Base-by-base conservation (phyloP, 2,329 filamentous ascomycete species). In the Graphiopsis chlorocephala region DNA sequence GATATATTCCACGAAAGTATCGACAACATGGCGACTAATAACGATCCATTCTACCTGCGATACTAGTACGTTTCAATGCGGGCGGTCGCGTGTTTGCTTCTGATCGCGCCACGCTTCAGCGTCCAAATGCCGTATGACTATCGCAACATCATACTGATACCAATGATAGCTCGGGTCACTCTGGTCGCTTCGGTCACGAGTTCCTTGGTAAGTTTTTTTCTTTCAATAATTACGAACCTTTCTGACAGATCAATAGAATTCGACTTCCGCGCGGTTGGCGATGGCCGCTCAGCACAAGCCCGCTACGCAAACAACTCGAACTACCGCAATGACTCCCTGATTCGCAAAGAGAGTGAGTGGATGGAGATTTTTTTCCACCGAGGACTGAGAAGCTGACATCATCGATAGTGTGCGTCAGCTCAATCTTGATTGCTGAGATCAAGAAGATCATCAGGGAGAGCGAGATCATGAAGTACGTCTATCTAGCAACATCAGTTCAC, bases 291-390 rank as follows among this genome's bases (percentile, higher is more conserved):
- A 76, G 95, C 95, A 8, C 91, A 95, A 61, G 93, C 94, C 33
- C 89, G 95, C 79, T 99, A 99, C 81, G 95, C 95, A 69, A 99
- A 99, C 84, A 99, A 99, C 80, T 98, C 94, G 65, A 99, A 99
- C 81, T 99, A 99, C 81, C 89, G 95, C 75, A 99, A 99, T 80
- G 95, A 99, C 78, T 97, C 93, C 68, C 83, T 99, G 72, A 99
- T 99, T 76, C 90, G 95, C 70, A 99, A 99, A 93, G 95, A 99
- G 83, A 99, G 95, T 97, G 83, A 72, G 93, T 68, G 5, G 3
- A 25, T 1, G 33, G 20, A 20, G 52, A 17, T 14, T 5, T 17
- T 20, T 4, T 5, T 25, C 6, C 17, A 8, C 3, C 15, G 23
- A 14, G 3, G 7, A 4, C 15, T 61, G 67, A 10, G 29, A 6